Evolutionary conservation across 2,329 filamentous ascomycete species (phyloP).

Genomic region (Myriosclerotinia scirpicola): DNA sequence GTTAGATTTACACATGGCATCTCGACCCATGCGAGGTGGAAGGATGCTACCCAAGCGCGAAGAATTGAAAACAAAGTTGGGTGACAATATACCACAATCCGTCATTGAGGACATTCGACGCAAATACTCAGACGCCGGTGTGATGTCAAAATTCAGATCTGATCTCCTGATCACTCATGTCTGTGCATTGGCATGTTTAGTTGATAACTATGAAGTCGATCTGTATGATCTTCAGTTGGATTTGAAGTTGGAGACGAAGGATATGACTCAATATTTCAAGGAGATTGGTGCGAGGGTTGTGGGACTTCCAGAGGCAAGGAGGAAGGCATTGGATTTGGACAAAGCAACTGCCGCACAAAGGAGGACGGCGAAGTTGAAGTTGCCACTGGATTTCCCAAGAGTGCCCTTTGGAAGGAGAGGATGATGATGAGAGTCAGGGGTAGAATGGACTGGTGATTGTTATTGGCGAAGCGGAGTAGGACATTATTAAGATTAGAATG

Average conservation of each 20-base stretch:
- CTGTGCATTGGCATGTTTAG: slow-evolving; percentile 67
- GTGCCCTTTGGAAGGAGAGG: slow-evolving; percentile 35
- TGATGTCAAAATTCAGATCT: slow-evolving; percentile 68
- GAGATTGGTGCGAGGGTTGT: slow-evolving; percentile 71
- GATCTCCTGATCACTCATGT: slow-evolving; percentile 74
- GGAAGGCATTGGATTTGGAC: slow-evolving; percentile 54
- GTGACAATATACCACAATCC: slow-evolving; percentile 54
- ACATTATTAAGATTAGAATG: neutral
- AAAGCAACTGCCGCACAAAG: slow-evolving; percentile 61
- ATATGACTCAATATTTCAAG: slow-evolving; percentile 69
- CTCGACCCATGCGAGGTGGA: slow-evolving; percentile 47
- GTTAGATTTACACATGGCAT: slow-evolving; percentile 52
- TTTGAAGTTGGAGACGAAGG: slow-evolving; percentile 67
- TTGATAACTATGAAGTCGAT: slow-evolving; percentile 74
- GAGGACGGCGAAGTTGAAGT: slow-evolving; percentile 66
- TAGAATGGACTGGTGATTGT: neutral
- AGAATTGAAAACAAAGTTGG: slow-evolving; percentile 57
- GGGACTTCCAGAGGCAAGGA: slow-evolving; percentile 48
- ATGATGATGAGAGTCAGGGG: slow-evolving; percentile 2
- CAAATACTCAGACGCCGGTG: slow-evolving; percentile 64
- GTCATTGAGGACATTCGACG: slow-evolving; percentile 67
- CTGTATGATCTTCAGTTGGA: slow-evolving; percentile 69
- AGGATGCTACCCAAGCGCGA: slow-evolving; percentile 59
- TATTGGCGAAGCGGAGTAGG: slow-evolving; percentile 17
- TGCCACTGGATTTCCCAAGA: slow-evolving; percentile 85